A percentile compares a stretch with the other conserved stretches of the same genome.
phyloP scores from a whole-genome alignment of 2,329 filamentous ascomycete genomes.

The Coniochaeta sp. region DNA sequence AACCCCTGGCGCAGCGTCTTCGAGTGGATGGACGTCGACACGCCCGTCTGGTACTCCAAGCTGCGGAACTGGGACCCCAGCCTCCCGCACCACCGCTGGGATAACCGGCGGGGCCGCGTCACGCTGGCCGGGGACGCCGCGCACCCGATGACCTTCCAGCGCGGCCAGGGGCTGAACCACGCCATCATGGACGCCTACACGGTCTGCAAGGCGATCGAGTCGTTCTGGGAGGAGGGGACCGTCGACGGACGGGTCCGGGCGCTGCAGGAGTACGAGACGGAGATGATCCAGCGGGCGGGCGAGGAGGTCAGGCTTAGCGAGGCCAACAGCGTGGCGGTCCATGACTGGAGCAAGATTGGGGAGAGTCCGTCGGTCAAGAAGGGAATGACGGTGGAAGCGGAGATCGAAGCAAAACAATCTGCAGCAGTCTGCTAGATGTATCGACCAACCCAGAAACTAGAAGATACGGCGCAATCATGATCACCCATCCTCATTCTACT shows the following conservation, averaged over 20 bases:
- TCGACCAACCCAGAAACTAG: no score
- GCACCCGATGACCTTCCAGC: slow-evolving; percentile 17
- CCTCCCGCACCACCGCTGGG: no score
- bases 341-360: slow-evolving; percentile 10
- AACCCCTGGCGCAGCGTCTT: slow-evolving; percentile 10
- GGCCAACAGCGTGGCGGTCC: slow-evolving; percentile 7
- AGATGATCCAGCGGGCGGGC: slow-evolving; percentile 7
- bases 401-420: no score
- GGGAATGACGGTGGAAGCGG: no score
- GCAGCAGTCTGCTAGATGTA: no score
- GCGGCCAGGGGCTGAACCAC: slow-evolving; percentile 16
- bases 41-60: slow-evolving; percentile 4
- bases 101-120: slow-evolving; percentile 10
- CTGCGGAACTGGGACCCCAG: slow-evolving; percentile 10
- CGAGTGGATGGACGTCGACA: slow-evolving; percentile 9
- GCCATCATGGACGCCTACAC: slow-evolving; percentile 15
- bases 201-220: slow-evolving; percentile 9
- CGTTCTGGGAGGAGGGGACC: slow-evolving; percentile 3
- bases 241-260: slow-evolving; percentile 7
- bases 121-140: slow-evolving; percentile 18
- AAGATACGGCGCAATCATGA: no score
- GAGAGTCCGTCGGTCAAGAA: slow-evolving; percentile 10
- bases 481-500: no score
- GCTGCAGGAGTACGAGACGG: slow-evolving; percentile 7
- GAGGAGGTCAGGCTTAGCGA: slow-evolving; percentile 10